These are phyloP conservation scores for Geotrichum histeridarum DNA, from an alignment of 1,139 yeast genomes.

Conservation along the genomic window DNA sequence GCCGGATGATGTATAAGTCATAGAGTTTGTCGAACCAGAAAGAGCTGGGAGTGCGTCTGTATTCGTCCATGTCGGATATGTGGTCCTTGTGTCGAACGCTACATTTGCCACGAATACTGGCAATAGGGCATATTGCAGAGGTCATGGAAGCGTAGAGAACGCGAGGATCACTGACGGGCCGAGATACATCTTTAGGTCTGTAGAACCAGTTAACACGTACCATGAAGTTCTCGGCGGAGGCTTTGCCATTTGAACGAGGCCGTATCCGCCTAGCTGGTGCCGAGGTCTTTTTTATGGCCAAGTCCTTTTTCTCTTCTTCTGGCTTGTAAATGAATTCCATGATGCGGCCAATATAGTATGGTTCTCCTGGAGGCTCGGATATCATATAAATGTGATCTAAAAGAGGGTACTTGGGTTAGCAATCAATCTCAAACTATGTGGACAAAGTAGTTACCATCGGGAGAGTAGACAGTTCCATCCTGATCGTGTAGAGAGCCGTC, in stretches of 20 bases:
- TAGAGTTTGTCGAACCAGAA: conserved; percentile 84
- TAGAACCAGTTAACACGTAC: conserved; percentile 89
- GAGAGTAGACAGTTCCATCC: conserved; percentile 34
- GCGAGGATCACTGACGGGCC: conserved; percentile 64
- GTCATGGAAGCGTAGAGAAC: conserved; percentile 81
- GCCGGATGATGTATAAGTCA: conserved; percentile 76
- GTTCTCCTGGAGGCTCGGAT: conserved; percentile 93
- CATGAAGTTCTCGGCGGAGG: conserved; percentile 48
- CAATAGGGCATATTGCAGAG: conserved; percentile 74
- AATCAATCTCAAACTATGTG: neutral
- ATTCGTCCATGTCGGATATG: conserved; percentile 55
- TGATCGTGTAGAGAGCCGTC: conserved; percentile 35
- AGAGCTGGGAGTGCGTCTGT: conserved; percentile 54
- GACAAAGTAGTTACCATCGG: conserved; percentile 31
- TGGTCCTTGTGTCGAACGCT: conserved; percentile 64
- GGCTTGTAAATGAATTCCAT: conserved; percentile 56
- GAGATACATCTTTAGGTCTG: conserved; percentile 78
- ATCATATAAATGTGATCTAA: conserved; percentile 74
- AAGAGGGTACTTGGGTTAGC: neutral
- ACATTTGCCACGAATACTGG: conserved; percentile 71
- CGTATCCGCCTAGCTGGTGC: conserved; percentile 4
- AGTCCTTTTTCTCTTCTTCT: conserved; percentile 14
- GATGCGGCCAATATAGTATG: conserved; percentile 81
- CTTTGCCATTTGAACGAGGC: conserved; percentile 15
- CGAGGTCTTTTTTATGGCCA: neutral